Evolutionary conservation across 805 yeast species (phyloP).

Genomic region (Zygotorulaspora chibaensis): DNA sequence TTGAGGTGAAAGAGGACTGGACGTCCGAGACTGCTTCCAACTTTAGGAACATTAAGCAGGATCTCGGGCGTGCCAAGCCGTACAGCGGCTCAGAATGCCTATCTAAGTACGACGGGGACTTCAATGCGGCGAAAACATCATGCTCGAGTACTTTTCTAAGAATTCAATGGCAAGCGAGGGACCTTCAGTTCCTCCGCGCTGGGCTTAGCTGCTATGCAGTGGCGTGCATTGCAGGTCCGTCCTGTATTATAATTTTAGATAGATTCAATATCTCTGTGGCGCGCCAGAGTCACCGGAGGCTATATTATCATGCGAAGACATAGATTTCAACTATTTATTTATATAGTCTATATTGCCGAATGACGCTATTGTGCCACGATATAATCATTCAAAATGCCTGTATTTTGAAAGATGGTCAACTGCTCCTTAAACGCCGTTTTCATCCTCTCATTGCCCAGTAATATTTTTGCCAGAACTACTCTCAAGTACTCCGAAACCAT

Average conservation of each 20-base stretch:
- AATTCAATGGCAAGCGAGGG: too few species aligned
- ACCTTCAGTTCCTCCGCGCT: too few species aligned
- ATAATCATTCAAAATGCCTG: constrained; percentile 17
- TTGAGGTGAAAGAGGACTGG: background rate
- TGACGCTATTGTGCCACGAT: constrained; percentile 7
- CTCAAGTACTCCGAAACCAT: constrained; percentile 40
- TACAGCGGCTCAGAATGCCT: too few species aligned
- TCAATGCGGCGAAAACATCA: too few species aligned
- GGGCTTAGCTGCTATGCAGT: too few species aligned
- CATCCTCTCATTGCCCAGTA: constrained; percentile 51
- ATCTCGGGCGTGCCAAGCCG: background rate
- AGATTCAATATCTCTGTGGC: constrained; percentile 5
- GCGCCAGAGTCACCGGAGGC: constrained; percentile 8
- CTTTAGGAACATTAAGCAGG: background rate
- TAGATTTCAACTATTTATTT: background rate
- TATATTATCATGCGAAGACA: background rate
- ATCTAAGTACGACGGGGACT: too few species aligned
- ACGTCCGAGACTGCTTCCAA: background rate
- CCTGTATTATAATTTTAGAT: background rate
- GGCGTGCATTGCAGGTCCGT: too few species aligned
- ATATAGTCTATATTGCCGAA: constrained; percentile 1
- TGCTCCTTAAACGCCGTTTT: constrained; percentile 40
- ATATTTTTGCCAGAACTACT: constrained; percentile 42
- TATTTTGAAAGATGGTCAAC: constrained; percentile 26
- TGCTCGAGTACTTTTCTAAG: too few species aligned